A percentile compares a stretch with the other conserved stretches of the same genome.
These are phyloP conservation scores for Phytophthora sojae DNA, from an alignment of 352 stramenopile species.

Conservation along the genomic window DNA sequence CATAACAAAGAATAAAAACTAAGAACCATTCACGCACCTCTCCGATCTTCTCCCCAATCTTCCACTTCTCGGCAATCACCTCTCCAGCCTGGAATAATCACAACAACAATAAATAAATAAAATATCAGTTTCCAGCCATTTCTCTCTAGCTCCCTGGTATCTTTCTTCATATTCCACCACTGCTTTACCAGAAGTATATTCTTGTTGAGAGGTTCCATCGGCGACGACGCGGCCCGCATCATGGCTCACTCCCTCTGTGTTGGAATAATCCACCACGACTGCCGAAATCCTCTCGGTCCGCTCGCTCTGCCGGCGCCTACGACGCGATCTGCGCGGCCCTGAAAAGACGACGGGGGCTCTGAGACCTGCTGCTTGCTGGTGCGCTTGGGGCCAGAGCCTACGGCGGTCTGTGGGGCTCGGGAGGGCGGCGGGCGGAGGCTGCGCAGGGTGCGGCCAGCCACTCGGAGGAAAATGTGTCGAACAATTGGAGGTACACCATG, in stretches of 20 bases:
- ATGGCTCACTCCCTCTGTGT: slow-evolving; percentile 3
- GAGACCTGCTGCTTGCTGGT: background rate
- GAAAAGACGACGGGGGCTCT: background rate
- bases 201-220: slow-evolving; percentile 79
- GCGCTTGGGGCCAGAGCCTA: background rate
- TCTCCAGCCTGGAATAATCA: slow-evolving; percentile 65
- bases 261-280: background rate
- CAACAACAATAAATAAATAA: slow-evolving; percentile 6
- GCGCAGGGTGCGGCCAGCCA: slow-evolving; percentile 8
- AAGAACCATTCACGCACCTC: slow-evolving; percentile 54
- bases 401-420: background rate
- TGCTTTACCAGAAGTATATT: slow-evolving; percentile 79
- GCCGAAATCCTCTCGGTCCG: background rate
- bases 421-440: background rate
- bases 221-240: slow-evolving; percentile 48
- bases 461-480: slow-evolving; percentile 3
- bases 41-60: slow-evolving; percentile 89
- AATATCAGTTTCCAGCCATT: background rate
- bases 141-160: slow-evolving; percentile 2
- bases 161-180: background rate
- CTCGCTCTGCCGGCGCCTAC: background rate
- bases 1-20: background rate
- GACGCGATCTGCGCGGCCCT: background rate
- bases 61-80: slow-evolving; percentile 85
- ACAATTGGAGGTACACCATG: too few relatives aligned